A percentile compares a stretch with the other conserved stretches of the same genome.
These are phyloP conservation scores for Boletus austroedulis DNA, from an alignment of 1,284 basidiomycete species.

Conservation along the genomic window DNA sequence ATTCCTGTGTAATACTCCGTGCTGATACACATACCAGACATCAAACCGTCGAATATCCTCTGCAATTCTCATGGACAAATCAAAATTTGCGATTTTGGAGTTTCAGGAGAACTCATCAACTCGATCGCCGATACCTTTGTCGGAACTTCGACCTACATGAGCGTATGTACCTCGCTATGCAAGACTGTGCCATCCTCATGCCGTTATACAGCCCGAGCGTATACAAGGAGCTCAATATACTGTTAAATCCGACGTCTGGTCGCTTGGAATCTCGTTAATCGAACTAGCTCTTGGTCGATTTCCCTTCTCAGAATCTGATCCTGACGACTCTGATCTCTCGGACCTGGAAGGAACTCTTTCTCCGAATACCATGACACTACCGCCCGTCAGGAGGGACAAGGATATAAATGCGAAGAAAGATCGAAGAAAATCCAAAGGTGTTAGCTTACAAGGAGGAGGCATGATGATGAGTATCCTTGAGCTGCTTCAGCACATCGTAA, in stretches of 20 bases:
- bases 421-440: conserved; percentile 74
- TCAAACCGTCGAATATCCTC: conserved; percentile 98
- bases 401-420: conserved; percentile 45
- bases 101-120: conserved; percentile 98
- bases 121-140: conserved; percentile 99
- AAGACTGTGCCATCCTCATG: conserved; percentile 10
- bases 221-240: conserved; percentile 98
- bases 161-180: conserved; percentile 57
- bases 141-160: conserved; percentile 99
- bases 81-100: conserved; percentile 99
- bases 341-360: conserved; percentile 71
- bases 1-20: background rate
- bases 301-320: conserved; percentile 76
- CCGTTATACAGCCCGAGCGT: conserved; percentile 78
- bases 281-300: conserved; percentile 93
- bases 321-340: conserved; percentile 64
- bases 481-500: conserved; percentile 95
- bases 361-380: conserved; percentile 43
- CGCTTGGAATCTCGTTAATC: conserved; percentile 91
- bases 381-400: conserved; percentile 37
- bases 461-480: conserved; percentile 98
- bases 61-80: conserved; percentile 92
- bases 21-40: conserved; percentile 58
- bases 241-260: conserved; percentile 98
- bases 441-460: conserved; percentile 83